Base-by-base conservation (phyloP, 495 filamentous ascomycete species). In the Lepraria neglecta region DNA sequence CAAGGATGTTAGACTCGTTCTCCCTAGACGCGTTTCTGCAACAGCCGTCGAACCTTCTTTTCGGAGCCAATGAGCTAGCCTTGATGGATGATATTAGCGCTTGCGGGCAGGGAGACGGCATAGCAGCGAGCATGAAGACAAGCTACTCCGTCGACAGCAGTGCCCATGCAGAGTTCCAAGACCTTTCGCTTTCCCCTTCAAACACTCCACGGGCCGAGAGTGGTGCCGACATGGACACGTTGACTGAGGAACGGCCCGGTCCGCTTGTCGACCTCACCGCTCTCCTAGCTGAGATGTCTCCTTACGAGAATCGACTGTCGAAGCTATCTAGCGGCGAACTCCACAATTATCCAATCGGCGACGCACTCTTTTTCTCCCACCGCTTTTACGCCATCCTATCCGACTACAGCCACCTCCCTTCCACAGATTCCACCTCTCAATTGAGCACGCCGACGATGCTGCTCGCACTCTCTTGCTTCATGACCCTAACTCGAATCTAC, bases 41-140 rank as follows among this genome's bases (percentile, higher is more conserved):
- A 45, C 43, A 45, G 43, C 43, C 43, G 43, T 45, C 43, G 43
- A 45, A 45, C 43, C 43, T 45, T n/a, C 43, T 45, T 45, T 45
- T 45, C 4, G 43, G 43, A 45, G 43, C 21, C 14, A 45, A 45
- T 45, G 43, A 45, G 14, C 11, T 19, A 45, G 17, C 43, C 43
- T 45, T 11, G 15, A 45, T 45, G 10, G 43, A 45, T 45, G 43
- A 45, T 45, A 6, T 45, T 45, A 1, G 43, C 4, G 3, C 4
- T 6, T 45, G 43, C 17, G 43, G 43, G 43, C 43, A 17, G 17
- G 17, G 43, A 45, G 43, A 45, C 14, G 17, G 43, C 43, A 45
- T n/a, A 45, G 21, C 43, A 45, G 43, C 43, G 43, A 45, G 14
- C 43, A n/a, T 19, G 43, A 6, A 45, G 43, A 45, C 43, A 45